These are phyloP conservation scores for Fraxinus velutina DNA, from an alignment of 305 asterid species.

Conservation along the genomic window DNA sequence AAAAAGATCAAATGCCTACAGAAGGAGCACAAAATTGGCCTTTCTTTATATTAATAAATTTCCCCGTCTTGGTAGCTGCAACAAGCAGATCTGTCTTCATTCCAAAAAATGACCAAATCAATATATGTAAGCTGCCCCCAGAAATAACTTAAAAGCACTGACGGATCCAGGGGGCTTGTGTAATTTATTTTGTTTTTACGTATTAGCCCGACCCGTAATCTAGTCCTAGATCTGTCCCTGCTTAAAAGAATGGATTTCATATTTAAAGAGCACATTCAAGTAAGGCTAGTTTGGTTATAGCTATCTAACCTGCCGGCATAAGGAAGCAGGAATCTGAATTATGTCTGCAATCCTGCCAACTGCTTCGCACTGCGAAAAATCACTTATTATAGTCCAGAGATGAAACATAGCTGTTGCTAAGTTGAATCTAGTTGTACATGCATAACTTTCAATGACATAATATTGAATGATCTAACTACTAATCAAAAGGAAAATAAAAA, in stretches of 20 bases:
- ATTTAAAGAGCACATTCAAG: slow-evolving; percentile 8
- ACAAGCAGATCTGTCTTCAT: slow-evolving; percentile 88
- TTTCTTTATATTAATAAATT: slow-evolving; percentile 80
- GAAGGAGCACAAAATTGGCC: slow-evolving; percentile 98
- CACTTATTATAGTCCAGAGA: not conserved
- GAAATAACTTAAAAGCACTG: not conserved
- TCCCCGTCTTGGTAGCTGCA: slow-evolving; percentile 95
- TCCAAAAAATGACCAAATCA: slow-evolving; percentile 23
- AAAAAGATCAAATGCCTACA: slow-evolving; percentile 30
- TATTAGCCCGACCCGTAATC: too few species aligned
- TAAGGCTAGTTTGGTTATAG: not conserved
- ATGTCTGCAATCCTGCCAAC: slow-evolving; percentile 93
- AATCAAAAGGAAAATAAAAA: not conserved
- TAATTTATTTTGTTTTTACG: too few species aligned
- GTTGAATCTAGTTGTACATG: not conserved
- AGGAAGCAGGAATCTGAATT: slow-evolving; percentile 94
- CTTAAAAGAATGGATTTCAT: not conserved
- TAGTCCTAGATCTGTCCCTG: too few species aligned
- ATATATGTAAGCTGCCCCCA: not conserved
- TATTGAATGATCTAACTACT: not conserved
- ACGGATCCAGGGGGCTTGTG: too few species aligned
- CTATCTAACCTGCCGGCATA: slow-evolving; percentile 73
- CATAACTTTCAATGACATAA: not conserved
- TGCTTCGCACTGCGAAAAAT: slow-evolving; percentile 73
- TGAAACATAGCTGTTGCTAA: not conserved